Percentiles rank a stretch among this genome's conserved stretches.
These are phyloP conservation scores for Fragaria ananassa DNA, from an alignment of 306 rosid genomes.

Conservation along the genomic window DNA sequence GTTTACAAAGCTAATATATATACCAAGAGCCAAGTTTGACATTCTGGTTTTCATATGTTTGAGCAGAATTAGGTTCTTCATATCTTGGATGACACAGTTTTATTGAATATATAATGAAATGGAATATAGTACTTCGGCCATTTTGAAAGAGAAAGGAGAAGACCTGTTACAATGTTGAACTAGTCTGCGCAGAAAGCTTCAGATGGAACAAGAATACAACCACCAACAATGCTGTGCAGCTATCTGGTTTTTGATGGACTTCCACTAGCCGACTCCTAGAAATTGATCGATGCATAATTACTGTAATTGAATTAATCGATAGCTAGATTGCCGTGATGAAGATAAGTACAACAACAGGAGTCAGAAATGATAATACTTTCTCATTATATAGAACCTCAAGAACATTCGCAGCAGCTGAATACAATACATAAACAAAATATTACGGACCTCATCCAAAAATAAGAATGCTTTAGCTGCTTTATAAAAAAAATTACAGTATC, in stretches of 20 bases:
- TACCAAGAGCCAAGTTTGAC: constrained; percentile 4
- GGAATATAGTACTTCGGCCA: not conserved
- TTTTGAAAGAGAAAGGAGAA: not conserved
- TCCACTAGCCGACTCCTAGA: not conserved
- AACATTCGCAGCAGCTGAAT: constrained; percentile 24
- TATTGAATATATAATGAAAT: not conserved
- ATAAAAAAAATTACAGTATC: constrained; percentile 30
- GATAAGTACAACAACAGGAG: not conserved
- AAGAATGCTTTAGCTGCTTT: constrained; percentile 29
- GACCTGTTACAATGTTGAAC: constrained; percentile 1
- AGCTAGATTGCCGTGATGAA: not conserved
- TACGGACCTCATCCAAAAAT: constrained; percentile 39
- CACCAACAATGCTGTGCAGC: not conserved
- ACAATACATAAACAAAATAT: constrained; percentile 27
- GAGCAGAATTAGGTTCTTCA: not conserved
- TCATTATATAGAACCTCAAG: constrained; percentile 21
- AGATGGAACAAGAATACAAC: not conserved
- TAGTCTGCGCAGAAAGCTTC: not conserved
- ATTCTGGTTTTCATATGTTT: not conserved
- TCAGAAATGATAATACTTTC: constrained; percentile 24
- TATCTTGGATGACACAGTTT: not conserved
- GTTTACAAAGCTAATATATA: not conserved
- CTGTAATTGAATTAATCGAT: not conserved
- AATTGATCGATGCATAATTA: not conserved
- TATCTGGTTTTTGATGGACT: not conserved